Conservation (phyloP, 1,284 basidiomycete species). For the Austropuccinia psidii region DNA sequence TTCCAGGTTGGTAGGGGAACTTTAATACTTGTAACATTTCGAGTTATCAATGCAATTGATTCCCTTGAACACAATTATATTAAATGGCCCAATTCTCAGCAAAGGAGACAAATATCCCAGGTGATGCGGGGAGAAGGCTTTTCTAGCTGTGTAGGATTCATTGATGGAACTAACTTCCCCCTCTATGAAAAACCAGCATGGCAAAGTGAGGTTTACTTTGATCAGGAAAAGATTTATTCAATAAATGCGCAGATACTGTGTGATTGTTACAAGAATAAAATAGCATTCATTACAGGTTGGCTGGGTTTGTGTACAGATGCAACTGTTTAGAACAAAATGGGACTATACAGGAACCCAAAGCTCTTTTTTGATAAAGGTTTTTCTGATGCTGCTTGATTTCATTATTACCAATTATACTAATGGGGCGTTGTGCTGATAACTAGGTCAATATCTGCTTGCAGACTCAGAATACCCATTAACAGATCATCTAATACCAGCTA, state of each 20-base stretch:
- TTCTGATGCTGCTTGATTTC: no score
- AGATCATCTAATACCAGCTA: background rate
- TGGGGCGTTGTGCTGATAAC: no score
- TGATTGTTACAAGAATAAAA: no score
- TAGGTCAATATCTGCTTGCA: background rate
- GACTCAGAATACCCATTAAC: background rate
- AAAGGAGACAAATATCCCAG: no score
- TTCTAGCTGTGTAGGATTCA: conserved; percentile 1
- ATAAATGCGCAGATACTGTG: no score
- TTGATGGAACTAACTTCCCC: background rate
- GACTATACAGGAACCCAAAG: background rate
- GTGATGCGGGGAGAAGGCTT: no score
- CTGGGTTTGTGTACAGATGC: background rate
- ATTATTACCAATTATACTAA: no score
- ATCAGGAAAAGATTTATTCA: no score
- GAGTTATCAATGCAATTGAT: background rate
- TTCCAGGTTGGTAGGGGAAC: background rate
- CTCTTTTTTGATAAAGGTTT: background rate
- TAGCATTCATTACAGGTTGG: background rate
- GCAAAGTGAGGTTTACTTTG: no score
- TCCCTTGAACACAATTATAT: background rate
- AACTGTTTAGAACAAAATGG: background rate
- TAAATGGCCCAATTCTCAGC: no score
- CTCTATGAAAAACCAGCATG: background rate
- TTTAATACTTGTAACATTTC: background rate